phyloP scores from a whole-genome alignment of 495 filamentous ascomycete genomes.

The Penicillium soppii region DNA sequence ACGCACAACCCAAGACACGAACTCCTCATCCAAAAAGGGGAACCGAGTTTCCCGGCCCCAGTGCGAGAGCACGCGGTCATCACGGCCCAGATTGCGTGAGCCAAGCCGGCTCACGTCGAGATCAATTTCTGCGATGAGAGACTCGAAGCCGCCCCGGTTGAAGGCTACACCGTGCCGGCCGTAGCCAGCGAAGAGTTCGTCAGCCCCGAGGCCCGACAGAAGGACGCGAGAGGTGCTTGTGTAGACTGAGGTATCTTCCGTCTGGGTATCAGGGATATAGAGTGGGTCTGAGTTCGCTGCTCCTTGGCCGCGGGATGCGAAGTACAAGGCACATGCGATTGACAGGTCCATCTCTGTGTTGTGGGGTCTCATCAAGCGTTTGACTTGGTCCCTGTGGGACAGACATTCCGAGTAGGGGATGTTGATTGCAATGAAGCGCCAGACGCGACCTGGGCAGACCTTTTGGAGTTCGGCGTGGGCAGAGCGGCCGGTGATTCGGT shows the following conservation, averaged over 20 bases:
- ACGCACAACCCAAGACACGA: slow-evolving; percentile 76
- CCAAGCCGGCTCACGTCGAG: slow-evolving; percentile 85
- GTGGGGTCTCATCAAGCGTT: slow-evolving; percentile 82
- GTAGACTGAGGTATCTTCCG: slow-evolving; percentile 50
- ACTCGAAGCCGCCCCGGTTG: slow-evolving; percentile 59
- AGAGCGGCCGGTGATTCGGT: slow-evolving; percentile 79
- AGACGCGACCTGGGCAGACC: slow-evolving; percentile 70
- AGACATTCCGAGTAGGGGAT: slow-evolving; percentile 76
- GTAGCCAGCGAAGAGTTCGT: slow-evolving; percentile 96
- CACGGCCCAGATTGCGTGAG: slow-evolving; percentile 88
- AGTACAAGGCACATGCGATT: slow-evolving; percentile 91
- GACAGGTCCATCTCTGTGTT: slow-evolving; percentile 99
- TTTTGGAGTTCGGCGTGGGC: slow-evolving; percentile 70
- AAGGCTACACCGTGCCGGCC: slow-evolving; percentile 80
- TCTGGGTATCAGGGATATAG: neutral
- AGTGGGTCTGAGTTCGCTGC: slow-evolving; percentile 4
- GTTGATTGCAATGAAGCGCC: slow-evolving; percentile 82
- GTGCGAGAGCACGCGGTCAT: slow-evolving; percentile 86
- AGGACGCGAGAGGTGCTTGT: slow-evolving; percentile 76
- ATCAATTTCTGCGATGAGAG: slow-evolving; percentile 78
- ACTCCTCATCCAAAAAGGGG: slow-evolving; percentile 84
- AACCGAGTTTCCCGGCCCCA: slow-evolving; percentile 92
- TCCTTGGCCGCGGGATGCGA: slow-evolving; percentile 80
- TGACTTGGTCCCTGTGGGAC: slow-evolving; percentile 64
- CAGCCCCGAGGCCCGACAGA: slow-evolving; percentile 89